Percentiles rank a stretch among this genome's conserved stretches.
Conservation (phyloP, 1,139 yeast genomes). For the Geotrichum klebahnii region DNA sequence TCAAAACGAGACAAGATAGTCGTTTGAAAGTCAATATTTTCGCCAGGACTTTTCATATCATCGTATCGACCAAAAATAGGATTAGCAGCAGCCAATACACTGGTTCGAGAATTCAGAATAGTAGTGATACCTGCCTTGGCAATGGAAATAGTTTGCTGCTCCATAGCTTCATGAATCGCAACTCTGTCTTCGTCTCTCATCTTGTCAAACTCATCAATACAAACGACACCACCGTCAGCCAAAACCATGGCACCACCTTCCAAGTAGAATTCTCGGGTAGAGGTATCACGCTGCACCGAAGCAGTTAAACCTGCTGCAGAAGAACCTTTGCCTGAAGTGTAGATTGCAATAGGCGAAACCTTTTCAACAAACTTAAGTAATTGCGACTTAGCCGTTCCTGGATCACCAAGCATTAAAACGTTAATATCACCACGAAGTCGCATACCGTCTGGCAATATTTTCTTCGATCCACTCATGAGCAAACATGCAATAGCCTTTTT, state of each 20-base stretch:
- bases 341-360: constrained; percentile 89
- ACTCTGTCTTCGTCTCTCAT: constrained; percentile 99
- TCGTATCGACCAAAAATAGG: constrained; percentile 96
- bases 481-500: constrained; percentile 91
- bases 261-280: constrained; percentile 82
- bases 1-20: constrained; percentile 96
- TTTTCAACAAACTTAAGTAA: constrained; percentile 90
- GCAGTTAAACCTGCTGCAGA: constrained; percentile 99
- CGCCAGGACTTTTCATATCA: constrained; percentile 94
- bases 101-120: constrained; percentile 87
- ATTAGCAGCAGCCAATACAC: constrained; percentile 96
- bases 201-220: constrained; percentile 98
- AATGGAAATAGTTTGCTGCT: constrained; percentile 97
- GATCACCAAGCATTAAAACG: constrained; percentile 90
- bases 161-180: constrained; percentile 99
- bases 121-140: constrained; percentile 99
- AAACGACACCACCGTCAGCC: constrained; percentile 98
- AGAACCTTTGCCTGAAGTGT: constrained; percentile 98
- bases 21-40: constrained; percentile 94
- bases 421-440: constrained; percentile 95
- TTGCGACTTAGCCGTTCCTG: constrained; percentile 98
- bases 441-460: constrained; percentile 92
- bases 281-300: constrained; percentile 87
- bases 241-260: constrained; percentile 99
- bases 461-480: constrained; percentile 91